Base-by-base conservation (phyloP, 2,329 filamentous ascomycete genomes). In the Nemania diffusa region DNA sequence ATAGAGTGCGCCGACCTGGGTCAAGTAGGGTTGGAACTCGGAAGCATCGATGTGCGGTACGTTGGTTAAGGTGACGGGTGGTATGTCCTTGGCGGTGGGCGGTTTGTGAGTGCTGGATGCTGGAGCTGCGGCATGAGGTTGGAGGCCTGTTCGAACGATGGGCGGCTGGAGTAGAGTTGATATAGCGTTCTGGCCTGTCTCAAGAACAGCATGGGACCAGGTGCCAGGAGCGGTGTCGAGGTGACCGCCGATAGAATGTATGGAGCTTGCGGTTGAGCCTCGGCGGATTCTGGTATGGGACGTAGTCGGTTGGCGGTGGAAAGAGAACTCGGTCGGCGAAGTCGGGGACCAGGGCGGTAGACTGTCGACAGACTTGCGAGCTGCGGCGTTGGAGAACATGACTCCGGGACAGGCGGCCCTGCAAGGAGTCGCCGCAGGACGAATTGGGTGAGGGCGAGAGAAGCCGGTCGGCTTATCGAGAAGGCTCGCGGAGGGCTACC, bases 141-240 rank as follows among this genome's bases (percentile, higher is more conserved):
- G 85, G 57, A 97, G 86, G 64, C 95, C 94, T 1, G 94, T 97
- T 71, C 95, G 89, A 64, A 97, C 89, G 72, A 97, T 97, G 3
- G 95, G 93, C 29, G 93, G 91, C 76, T 97, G 92, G 3, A 98
- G 87, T n/a, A 98, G 86, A 1, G 93, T 97, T 8, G 94, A 97
- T 73, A 98, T 98, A 69, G 96, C 94, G 87, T 97, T 97, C 74
- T 94, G 92, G 11, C 91, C 89, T n/a, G 89, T 88, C 79, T 97
- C 94, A 40, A 84, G 79, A 15, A 88, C 79, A 17, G 90, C 85
- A 67, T 85, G 81, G 67, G 84, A 81, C 83, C 87, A 84, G 79
- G 79, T 84, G 73, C 76, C 83, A 1, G 86, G 87, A 8, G 86
- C 87, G 8, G 88, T 89, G 76, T 97, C 93, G 67, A 97, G 82